Percentiles rank a stretch among this genome's conserved stretches.
phyloP scores from a whole-genome alignment of 108 stramenopile genomes.

The Skeletonema marinoi region DNA sequence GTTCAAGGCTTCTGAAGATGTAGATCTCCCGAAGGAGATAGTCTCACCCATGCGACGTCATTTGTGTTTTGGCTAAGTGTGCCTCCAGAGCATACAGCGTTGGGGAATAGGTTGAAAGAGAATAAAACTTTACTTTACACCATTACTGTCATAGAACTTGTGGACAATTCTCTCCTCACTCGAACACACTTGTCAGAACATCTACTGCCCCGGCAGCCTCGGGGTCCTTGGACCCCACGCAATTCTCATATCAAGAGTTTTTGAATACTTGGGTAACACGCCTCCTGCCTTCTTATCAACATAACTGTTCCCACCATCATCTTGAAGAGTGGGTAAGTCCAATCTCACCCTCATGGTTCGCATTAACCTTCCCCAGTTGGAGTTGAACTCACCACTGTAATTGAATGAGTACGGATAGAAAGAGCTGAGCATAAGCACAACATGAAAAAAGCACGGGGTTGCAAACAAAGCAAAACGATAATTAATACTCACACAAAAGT shows the following conservation, averaged over 20 bases:
- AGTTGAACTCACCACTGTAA: conserved; percentile 45
- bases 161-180: too few relatives aligned
- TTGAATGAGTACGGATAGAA: background rate
- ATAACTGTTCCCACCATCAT: background rate
- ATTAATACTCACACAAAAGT: conserved; percentile 15
- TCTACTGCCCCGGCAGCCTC: background rate
- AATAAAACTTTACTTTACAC: too few relatives aligned
- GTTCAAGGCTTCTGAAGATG: background rate
- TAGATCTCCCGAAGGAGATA: background rate
- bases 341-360: conserved; percentile 12
- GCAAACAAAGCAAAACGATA: background rate
- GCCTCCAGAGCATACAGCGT: background rate
- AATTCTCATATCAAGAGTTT: background rate
- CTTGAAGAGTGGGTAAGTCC: background rate
- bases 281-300: background rate
- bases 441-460: background rate
- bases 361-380: conserved; percentile 49
- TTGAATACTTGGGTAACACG: background rate
- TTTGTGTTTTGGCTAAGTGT: background rate
- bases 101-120: too few relatives aligned
- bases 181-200: too few relatives aligned
- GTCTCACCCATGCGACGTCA: background rate
- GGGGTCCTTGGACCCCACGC: background rate
- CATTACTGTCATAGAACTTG: too few relatives aligned
- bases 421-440: background rate